Base-by-base conservation (phyloP, 2,329 filamentous ascomycete species). In the Apiospora aurea region DNA sequence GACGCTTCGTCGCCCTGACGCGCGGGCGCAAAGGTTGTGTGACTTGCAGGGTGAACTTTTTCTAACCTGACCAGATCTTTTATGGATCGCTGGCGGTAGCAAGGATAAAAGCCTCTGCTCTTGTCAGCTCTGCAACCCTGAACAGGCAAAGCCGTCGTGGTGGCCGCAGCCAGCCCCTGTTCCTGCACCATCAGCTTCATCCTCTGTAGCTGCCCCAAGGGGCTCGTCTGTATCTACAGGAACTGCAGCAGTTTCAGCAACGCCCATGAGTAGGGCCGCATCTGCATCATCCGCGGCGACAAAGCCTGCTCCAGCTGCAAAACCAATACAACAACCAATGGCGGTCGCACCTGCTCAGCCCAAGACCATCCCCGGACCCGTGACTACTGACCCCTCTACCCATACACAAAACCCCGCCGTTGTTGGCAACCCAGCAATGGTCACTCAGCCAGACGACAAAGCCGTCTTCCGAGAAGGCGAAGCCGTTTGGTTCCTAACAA, bases 401-500 rank as follows among this genome's bases (percentile, higher is more conserved):
- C 57, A 41, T 64, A 14, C 34, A 64, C 57, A 64, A 41, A 34
- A 34, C 18, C 34, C 34, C 21, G 34, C 34, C 57, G 7, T 24
- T 41, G 34, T 13, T 64, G 21, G 57, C 21, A 41, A 14, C 57
- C 57, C 41, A 41, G 4, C 10, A 46, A 53, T 41, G 24, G 43
- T 26, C 53, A 69, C 46, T 34, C 75, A 73, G 34, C 68, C 72
- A 75, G 79, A 72, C 74, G 73, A 76, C 34, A 61, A 80, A 21
- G 74, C 80, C 3, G 77, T 87, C 11, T 88, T 87, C 74, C 83
- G 86, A 69, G 78, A 81, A 1, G 86, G 86, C 51, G 86, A 88
- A 73, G 79, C 87, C 21, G 84, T 87, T 7, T 88, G 86, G 86
- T 88, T 82, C 72, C 82, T 84, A 73, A 85, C 85, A 34, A 81